Base-by-base conservation (phyloP, 2,329 filamentous ascomycete species). In the Diaporthe nobilis region DNA sequence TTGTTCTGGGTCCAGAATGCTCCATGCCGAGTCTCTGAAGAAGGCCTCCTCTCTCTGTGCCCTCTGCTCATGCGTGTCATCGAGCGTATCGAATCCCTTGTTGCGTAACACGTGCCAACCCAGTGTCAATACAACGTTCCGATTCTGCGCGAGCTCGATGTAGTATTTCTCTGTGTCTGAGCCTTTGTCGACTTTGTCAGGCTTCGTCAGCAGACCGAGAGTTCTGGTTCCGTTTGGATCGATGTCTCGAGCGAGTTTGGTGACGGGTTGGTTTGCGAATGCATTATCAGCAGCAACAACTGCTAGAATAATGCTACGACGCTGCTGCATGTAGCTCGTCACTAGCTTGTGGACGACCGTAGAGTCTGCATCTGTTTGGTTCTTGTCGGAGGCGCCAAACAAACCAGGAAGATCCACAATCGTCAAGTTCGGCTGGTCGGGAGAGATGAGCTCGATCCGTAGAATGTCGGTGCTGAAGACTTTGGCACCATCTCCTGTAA, bases 321-420 rank as follows among this genome's bases (percentile, higher is more conserved):
- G 82, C 15, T 89, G 85, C 28, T 82, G 80, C 85, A 94, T 91
- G 80, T 94, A 94, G 0, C 81, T 80, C 2, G 86, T 79, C 1
- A 91, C 88, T 15, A 92, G 82, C 0, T 86, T 79, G 8, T 82
- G 77, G 8, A 92, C 87, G 1, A 87, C 76, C 3, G 85, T 81
- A 1, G 86, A 85, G 63, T 89, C 88, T 2, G 80, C 79, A 5
- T 81, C 82, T 1, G 85, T 86, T 77, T 90, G 87, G 1, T 86
- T 81, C 51, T 86, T 85, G n/a, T 84, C 87, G n/a, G 86, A 82
- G 0, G 85, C 84, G 44, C 88, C 85, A 71, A 91, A 89, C 12
- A 92, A 81, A 1, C 90, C 90, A 0, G 90, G 90, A 3, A 92
- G 83, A 79, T 92, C 90, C 4, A 92, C 89, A 49, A 92, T 85